Conservation (phyloP, 2,329 filamentous ascomycete genomes). For the Hymenoscyphus fructigenus region DNA sequence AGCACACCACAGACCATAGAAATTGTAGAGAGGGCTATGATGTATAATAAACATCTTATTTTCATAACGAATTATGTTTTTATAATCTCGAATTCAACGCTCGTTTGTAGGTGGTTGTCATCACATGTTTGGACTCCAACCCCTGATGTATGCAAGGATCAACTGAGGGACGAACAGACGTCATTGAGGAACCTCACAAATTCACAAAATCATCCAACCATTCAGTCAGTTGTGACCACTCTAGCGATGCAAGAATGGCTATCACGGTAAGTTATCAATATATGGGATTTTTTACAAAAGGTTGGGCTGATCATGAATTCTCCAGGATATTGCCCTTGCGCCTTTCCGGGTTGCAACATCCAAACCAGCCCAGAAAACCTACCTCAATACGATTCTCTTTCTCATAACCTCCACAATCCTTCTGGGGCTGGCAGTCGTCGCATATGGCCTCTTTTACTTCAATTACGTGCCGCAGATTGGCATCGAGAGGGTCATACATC, state of each 20-base stretch:
- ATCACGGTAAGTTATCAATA: not conserved
- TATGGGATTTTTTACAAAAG: not conserved
- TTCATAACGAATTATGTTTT: no score
- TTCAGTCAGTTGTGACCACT: not conserved
- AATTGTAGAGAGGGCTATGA: no score
- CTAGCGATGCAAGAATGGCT: not conserved
- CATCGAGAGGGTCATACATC: conserved; percentile 59
- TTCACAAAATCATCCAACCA: not conserved
- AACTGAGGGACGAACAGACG: not conserved
- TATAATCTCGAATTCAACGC: no score
- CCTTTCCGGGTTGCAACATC: conserved; percentile 58
- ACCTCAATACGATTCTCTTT: conserved; percentile 52
- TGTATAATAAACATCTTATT: no score
- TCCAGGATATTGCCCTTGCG: conserved; percentile 51
- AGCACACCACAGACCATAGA: no score
- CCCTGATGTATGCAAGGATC: not conserved
- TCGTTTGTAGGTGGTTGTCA: no score
- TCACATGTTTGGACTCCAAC: no score
- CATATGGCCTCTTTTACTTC: conserved; percentile 68
- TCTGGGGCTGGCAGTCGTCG: conserved; percentile 55
- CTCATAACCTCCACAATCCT: conserved; percentile 50
- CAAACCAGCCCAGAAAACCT: conserved; percentile 61
- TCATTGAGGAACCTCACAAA: conserved; percentile 1
- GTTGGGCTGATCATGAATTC: not conserved
- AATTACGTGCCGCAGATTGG: conserved; percentile 66